Evolutionary conservation across 1,139 yeast species (phyloP).

Genomic region (Trichomonascaceae sp.): DNA sequence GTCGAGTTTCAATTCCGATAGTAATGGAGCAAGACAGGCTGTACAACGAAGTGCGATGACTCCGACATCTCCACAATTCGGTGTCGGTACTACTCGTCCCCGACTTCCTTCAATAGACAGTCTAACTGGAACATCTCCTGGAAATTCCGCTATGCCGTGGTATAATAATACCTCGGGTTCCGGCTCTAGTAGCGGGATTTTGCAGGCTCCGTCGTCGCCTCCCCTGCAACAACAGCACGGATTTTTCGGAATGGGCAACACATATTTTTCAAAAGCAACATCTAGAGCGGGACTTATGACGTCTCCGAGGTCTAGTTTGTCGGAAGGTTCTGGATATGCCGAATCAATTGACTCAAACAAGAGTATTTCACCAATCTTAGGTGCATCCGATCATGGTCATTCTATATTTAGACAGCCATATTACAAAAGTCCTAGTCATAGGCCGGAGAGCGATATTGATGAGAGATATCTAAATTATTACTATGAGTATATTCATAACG

Average conservation of each 20-base stretch:
- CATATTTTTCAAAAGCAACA: conserved; percentile 10
- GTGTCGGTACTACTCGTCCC: conserved; percentile 1
- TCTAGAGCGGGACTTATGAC: neutral
- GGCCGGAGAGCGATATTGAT: conserved; percentile 14
- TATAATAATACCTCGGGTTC: neutral
- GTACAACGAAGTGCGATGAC: neutral
- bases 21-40: neutral
- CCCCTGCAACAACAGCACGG: conserved; percentile 3
- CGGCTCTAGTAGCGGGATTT: neutral
- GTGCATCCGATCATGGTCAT: neutral
- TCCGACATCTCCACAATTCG: neutral
- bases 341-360: neutral
- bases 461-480: conserved; percentile 34
- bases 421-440: neutral
- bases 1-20: neutral
- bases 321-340: neutral
- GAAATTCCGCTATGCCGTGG: conserved; percentile 14
- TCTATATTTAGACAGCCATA: neutral
- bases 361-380: neutral
- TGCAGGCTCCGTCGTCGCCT: neutral
- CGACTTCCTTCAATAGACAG: conserved; percentile 28
- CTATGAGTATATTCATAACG: conserved; percentile 35
- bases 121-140: conserved; percentile 12
- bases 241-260: neutral
- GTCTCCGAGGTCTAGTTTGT: neutral